These are phyloP conservation scores for Poterioochromonas sp. DNA, from an alignment of 352 stramenopile genomes.

Conservation along the genomic window DNA sequence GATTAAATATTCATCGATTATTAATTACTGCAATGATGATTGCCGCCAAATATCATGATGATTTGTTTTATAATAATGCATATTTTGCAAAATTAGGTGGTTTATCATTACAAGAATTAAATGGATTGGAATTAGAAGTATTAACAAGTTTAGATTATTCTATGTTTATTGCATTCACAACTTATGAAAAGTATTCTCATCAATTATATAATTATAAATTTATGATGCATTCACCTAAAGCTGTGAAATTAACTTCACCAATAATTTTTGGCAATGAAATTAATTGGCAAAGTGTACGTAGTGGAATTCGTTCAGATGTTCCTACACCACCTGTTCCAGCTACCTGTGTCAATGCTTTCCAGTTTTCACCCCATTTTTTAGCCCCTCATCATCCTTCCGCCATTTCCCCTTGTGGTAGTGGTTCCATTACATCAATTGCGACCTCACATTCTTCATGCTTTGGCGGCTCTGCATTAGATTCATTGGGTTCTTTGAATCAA, in stretches of 20 bases:
- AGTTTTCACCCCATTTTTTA: background rate
- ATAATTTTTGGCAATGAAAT: background rate
- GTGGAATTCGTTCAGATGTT: background rate
- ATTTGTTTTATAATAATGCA: slow-evolving; percentile 99
- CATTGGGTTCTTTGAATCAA: too few relatives aligned
- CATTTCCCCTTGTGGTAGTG: too few relatives aligned
- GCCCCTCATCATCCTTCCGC: background rate
- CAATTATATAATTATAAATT: slow-evolving; percentile 58
- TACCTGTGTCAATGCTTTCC: background rate
- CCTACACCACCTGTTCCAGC: background rate
- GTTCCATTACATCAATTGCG: too few relatives aligned
- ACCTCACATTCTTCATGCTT: too few relatives aligned
- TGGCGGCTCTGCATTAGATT: too few relatives aligned
- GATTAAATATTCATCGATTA: slow-evolving; percentile 94
- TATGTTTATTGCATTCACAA: slow-evolving; percentile 79
- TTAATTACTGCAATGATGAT: slow-evolving; percentile 93
- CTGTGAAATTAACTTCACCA: background rate
- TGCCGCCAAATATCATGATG: slow-evolving; percentile 98
- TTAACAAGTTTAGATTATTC: slow-evolving; percentile 95
- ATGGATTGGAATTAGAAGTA: slow-evolving; percentile 94
- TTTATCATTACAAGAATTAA: slow-evolving; percentile 67
- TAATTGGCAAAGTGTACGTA: background rate
- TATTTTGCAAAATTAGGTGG: slow-evolving; percentile 88
- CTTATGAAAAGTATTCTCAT: slow-evolving; percentile 79
- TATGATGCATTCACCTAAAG: background rate